These are phyloP conservation scores for Coniferiporia weirii DNA, from an alignment of 1,284 basidiomycete genomes.

Conservation along the genomic window DNA sequence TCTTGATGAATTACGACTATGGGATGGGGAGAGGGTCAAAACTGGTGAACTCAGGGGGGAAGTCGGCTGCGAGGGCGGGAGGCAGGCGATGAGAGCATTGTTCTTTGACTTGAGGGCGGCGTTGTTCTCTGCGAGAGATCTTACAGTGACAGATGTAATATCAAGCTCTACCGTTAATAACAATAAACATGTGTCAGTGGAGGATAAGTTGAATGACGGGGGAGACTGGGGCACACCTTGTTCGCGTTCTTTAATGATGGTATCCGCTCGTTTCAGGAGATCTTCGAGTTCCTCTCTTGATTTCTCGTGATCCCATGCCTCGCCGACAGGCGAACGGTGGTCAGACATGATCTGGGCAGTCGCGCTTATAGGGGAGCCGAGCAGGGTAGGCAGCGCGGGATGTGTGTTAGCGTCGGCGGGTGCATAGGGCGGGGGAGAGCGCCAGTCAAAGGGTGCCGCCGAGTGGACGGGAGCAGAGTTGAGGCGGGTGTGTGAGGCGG, in stretches of 20 bases:
- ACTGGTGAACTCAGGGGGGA: conserved; percentile 27
- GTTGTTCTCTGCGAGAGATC: conserved; percentile 61
- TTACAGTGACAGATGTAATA: conserved; percentile 65
- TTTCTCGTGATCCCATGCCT: conserved; percentile 19
- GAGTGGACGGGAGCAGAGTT: neutral
- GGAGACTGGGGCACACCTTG: conserved; percentile 47
- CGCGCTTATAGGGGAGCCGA: conserved; percentile 14
- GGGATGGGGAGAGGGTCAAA: conserved; percentile 23
- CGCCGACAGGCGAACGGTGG: neutral
- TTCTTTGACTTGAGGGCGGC: conserved; percentile 63
- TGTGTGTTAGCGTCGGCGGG: neutral
- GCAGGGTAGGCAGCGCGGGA: conserved; percentile 1
- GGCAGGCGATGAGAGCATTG: conserved; percentile 55
- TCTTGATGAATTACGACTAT: conserved; percentile 19
- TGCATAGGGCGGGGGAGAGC: conserved; percentile 18
- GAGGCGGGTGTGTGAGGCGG: neutral
- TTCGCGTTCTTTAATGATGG: conserved; percentile 70
- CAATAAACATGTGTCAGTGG: neutral
- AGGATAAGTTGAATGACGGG: neutral
- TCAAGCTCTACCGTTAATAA: conserved; percentile 48
- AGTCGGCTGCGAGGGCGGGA: conserved; percentile 39
- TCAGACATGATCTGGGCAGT: conserved; percentile 10
- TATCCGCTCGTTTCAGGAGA: conserved; percentile 62
- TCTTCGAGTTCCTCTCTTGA: conserved; percentile 69
- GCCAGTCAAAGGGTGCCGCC: neutral